phyloP scores from a whole-genome alignment of 225 moss, liverwort and hornwort genomes.

The Physcomitrium patens region DNA sequence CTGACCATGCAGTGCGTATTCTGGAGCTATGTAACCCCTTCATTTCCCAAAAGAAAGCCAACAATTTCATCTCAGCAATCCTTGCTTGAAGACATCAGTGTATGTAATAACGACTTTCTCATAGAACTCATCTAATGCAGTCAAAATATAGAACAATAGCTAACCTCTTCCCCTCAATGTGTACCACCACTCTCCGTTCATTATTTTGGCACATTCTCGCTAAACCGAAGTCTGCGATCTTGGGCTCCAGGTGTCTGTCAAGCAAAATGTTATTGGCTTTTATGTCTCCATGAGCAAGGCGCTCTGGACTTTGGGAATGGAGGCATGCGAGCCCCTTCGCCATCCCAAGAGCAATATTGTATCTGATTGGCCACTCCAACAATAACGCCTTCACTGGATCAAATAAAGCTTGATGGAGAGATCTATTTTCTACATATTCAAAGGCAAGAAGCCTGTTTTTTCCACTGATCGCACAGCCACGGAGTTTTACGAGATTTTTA shows the following conservation, averaged over 20 bases:
- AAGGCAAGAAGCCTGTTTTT: slow-evolving; percentile 63
- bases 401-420: slow-evolving; percentile 66
- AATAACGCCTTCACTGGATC: slow-evolving; percentile 40
- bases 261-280: slow-evolving; percentile 54
- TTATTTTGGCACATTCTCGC: slow-evolving; percentile 56
- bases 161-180: slow-evolving; percentile 63
- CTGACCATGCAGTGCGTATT: slow-evolving; percentile 64
- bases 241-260: slow-evolving; percentile 56
- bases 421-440: slow-evolving; percentile 65
- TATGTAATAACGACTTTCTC: not conserved
- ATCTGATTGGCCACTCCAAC: slow-evolving; percentile 65
- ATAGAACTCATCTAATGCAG: not conserved
- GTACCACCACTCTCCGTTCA: slow-evolving; percentile 54
- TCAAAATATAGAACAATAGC: not conserved
- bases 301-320: slow-evolving; percentile 47
- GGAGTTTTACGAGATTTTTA: slow-evolving; percentile 62
- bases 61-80: slow-evolving; percentile 17
- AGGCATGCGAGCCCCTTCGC: slow-evolving; percentile 53
- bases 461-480: slow-evolving; percentile 67
- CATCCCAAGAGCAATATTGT: slow-evolving; percentile 56
- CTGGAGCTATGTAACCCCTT: slow-evolving; percentile 67
- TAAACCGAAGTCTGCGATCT: slow-evolving; percentile 60
- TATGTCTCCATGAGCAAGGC: slow-evolving; percentile 55
- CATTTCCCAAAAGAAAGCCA: slow-evolving; percentile 11
- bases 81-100: slow-evolving; percentile 6